Evolutionary conservation across 768 basidiomycete species (phyloP), one percentile per base, ranked within the genome.

Genomic region (Gautieria morchelliformis): DNA sequence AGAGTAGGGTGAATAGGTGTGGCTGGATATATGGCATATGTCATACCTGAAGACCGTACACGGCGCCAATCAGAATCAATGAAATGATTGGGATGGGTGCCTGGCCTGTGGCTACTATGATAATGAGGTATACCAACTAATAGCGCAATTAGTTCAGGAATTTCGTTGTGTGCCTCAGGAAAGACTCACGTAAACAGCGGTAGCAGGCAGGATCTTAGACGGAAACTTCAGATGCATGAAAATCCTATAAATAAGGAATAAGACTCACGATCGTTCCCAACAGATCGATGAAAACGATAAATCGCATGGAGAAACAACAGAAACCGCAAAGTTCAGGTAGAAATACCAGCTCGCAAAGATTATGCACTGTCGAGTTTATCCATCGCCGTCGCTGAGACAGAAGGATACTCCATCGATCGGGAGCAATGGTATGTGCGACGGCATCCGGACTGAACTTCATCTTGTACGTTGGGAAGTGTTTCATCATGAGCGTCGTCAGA

Each of bases 301-400:
- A 87, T 17, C 90, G 76, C 93, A 97, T 95, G 27, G 91, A 94
- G 78, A 97, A 96, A 70, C 90, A 93, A 64, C 93, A 97, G 74
- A 96, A 94, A 0, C 93, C 93, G 66, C 93, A 91, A 51, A 96
- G 68, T 66, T 95, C 91, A 1, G 89, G 87, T 39, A 96, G 70
- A 56, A 93, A 73, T 6, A 91, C 85, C 60, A 96, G 73, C 72
- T 96, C 93, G 68, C 88, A 84, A 51, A 96, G 69, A 67, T 97
- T 96, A 67, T 97, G 93, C 7, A 97, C 83, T 0, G 93, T 96
- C 44, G 93, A 95, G 71, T 96, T 97, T 70, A 96, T 97, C 93
- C 93, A 97, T 48, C 93, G 83, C 70, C 93, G 85, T 65, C 93
- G 80, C 69, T 95, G 93, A 1, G 92, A 94, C 61, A 97, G 86